Evolutionary conservation across 2,329 filamentous ascomycete genomes (phyloP).

Genomic region (Pestalotiopsis sp.): DNA sequence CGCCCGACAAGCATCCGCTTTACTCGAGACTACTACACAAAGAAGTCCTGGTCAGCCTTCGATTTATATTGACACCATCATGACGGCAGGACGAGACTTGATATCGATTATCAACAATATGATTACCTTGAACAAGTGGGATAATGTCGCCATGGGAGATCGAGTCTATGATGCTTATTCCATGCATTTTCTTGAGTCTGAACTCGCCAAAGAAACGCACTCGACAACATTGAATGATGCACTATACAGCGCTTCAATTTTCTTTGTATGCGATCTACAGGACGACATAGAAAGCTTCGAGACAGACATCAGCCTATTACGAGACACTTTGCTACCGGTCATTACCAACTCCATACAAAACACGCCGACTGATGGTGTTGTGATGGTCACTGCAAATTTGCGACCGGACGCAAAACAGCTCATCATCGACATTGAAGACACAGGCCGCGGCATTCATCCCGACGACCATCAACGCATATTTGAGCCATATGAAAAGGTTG

Average conservation of each 20-base stretch:
- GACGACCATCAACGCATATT: slow-evolving; percentile 41
- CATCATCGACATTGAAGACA: slow-evolving; percentile 43
- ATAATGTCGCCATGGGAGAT: slow-evolving; percentile 31
- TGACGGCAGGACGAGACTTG: slow-evolving; percentile 40
- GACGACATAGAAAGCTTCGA: slow-evolving; percentile 29
- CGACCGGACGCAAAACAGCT: slow-evolving; percentile 30
- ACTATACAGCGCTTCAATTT: background rate
- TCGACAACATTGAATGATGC: background rate
- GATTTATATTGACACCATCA: slow-evolving; percentile 35
- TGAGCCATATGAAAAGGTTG: slow-evolving; percentile 43
- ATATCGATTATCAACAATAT: slow-evolving; percentile 47
- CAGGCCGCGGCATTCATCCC: slow-evolving; percentile 38
- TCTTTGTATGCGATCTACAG: background rate
- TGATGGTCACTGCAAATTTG: slow-evolving; percentile 35
- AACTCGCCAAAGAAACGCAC: background rate
- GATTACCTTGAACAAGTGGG: slow-evolving; percentile 42
- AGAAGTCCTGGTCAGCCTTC: slow-evolving; percentile 15
- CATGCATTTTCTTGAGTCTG: background rate
- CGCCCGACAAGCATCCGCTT: background rate
- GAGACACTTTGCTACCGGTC: slow-evolving; percentile 43
- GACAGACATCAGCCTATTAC: slow-evolving; percentile 38
- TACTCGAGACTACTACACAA: background rate
- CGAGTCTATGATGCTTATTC: slow-evolving; percentile 27
- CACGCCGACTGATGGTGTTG: slow-evolving; percentile 33
- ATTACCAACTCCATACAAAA: slow-evolving; percentile 44